Evolutionary conservation across 164 flowering plant species (phyloP).

Genomic region (Pachysandra terminalis): DNA sequence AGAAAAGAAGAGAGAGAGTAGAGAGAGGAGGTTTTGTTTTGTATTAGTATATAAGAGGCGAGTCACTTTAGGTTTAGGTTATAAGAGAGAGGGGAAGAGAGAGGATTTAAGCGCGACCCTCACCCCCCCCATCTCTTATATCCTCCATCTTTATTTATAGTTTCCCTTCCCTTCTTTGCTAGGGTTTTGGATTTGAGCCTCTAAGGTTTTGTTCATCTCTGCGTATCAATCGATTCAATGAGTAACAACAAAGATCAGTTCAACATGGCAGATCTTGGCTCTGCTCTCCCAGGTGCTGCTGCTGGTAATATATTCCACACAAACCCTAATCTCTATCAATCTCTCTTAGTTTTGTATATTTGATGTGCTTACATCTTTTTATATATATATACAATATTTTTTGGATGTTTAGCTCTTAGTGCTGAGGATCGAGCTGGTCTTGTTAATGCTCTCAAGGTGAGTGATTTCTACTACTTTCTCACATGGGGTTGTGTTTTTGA

Average conservation of each 20-base stretch:
- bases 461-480: neutral
- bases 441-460: constrained; percentile 40
- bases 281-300: constrained; percentile 27
- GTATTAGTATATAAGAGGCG: too few species aligned
- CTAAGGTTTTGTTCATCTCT: neutral
- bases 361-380: neutral
- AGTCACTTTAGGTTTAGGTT: too few species aligned
- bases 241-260: constrained; percentile 23
- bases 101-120: neutral
- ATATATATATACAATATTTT: neutral
- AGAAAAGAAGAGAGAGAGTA: too few species aligned
- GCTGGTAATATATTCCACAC: constrained; percentile 11
- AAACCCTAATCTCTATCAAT: neutral
- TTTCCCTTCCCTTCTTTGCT: neutral
- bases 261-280: constrained; percentile 31
- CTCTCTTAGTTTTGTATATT: neutral
- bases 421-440: constrained; percentile 41
- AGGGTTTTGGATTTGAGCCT: neutral
- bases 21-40: too few species aligned
- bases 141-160: neutral
- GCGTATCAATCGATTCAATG: neutral
- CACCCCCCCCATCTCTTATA: neutral
- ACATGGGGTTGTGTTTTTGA: neutral
- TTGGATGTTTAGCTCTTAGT: constrained; percentile 26
- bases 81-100: too few species aligned